Conservation (phyloP, 257 asterid genomes). For the Craterostigma plantagineum region DNA sequence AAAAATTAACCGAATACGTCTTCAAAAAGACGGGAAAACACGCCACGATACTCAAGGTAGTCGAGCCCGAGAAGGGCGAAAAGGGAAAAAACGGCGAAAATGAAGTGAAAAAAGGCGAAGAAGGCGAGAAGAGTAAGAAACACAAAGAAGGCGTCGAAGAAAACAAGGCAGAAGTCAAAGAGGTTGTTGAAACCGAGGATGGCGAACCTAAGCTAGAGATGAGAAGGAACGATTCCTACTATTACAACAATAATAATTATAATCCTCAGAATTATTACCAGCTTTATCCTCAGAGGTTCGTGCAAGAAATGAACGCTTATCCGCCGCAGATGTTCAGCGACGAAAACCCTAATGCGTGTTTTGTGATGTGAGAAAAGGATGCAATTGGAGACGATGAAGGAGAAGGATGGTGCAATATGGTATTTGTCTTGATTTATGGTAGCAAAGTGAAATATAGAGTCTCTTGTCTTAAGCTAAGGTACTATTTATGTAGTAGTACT, state of each 20-base stretch:
- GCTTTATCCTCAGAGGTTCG: slow-evolving; percentile 1
- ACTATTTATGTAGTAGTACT: no score
- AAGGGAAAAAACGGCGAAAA: slow-evolving; percentile 13
- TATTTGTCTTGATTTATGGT: no score
- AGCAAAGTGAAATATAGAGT: no score
- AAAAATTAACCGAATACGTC: slow-evolving; percentile 36
- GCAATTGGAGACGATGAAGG: no score
- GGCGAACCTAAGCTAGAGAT: background rate
- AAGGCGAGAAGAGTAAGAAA: slow-evolving; percentile 10
- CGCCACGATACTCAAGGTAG: slow-evolving; percentile 26
- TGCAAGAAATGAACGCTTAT: background rate
- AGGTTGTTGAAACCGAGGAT: background rate
- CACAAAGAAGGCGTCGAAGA: slow-evolving; percentile 12
- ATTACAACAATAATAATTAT: background rate
- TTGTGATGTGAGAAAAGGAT: background rate
- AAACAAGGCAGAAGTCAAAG: slow-evolving; percentile 6
- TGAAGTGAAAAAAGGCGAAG: slow-evolving; percentile 27
- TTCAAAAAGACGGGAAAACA: slow-evolving; percentile 58
- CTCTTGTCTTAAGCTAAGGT: no score
- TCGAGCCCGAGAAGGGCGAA: slow-evolving; percentile 57
- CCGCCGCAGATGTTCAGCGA: slow-evolving; percentile 6
- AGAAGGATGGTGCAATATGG: no score
- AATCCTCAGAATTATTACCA: background rate
- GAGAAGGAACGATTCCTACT: background rate
- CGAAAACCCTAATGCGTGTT: slow-evolving; percentile 2